Evolutionary conservation across 2,329 filamentous ascomycete genomes (phyloP).

Genomic region (Stagonosporopsis vannaccii): DNA sequence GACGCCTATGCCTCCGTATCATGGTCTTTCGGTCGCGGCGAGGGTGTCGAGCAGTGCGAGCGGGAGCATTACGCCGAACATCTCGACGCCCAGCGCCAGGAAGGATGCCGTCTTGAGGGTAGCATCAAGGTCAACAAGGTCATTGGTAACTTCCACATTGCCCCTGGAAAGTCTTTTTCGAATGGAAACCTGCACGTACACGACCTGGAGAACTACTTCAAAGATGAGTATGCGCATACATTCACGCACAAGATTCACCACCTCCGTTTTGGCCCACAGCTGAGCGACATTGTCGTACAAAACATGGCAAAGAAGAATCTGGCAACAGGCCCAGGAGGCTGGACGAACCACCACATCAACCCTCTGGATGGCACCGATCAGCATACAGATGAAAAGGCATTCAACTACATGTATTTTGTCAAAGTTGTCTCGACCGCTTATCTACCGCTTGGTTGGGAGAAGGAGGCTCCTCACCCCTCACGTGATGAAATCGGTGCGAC

Average conservation of each 20-base stretch:
- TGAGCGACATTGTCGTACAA: conserved; percentile 72
- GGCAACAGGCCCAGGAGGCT: conserved; percentile 67
- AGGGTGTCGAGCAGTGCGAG: conserved; percentile 92
- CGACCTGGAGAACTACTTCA: conserved; percentile 94
- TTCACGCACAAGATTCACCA: conserved; percentile 90
- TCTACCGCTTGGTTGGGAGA: conserved; percentile 87
- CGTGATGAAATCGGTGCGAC: conserved; percentile 56
- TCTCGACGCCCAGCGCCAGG: conserved; percentile 83
- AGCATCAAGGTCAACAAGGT: conserved; percentile 97
- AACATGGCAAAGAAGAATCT: conserved; percentile 51
- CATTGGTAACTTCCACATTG: conserved; percentile 97
- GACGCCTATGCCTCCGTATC: conserved; percentile 89
- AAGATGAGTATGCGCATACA: conserved; percentile 74
- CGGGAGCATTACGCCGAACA: conserved; percentile 93
- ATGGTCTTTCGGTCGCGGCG: conserved; percentile 94
- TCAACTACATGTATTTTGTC: conserved; percentile 99
- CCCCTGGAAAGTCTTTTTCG: conserved; percentile 93
- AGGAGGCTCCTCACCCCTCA: conserved; percentile 49
- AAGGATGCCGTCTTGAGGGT: conserved; percentile 95
- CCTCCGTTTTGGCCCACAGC: conserved; percentile 89
- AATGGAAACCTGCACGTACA: conserved; percentile 98
- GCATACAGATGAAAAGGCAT: conserved; percentile 79
- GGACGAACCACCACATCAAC: conserved; percentile 91
- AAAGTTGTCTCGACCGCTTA: conserved; percentile 98
- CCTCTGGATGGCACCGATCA: conserved; percentile 85